These are phyloP conservation scores for Litsea cubeba DNA, from an alignment of 164 flowering plant species.

Conservation along the genomic window DNA sequence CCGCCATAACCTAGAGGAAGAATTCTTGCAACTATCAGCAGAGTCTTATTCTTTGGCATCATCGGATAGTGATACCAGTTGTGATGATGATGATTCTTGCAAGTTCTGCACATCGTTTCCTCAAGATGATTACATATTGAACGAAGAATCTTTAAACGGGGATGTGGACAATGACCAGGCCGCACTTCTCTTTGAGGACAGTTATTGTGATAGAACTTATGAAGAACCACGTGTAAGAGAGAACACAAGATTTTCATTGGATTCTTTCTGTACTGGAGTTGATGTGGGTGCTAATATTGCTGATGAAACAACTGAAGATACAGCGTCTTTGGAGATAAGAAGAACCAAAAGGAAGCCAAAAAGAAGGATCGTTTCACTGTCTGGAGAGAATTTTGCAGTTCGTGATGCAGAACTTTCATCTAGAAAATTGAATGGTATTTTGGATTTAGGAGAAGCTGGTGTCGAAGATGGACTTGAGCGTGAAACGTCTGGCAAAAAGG, in stretches of 20 bases:
- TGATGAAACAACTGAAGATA: conserved; percentile 20
- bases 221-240: conserved; percentile 15
- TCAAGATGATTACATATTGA: conserved; percentile 22
- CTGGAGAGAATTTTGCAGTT: conserved; percentile 22
- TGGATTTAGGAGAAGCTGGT: conserved; percentile 14
- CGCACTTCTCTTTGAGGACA: conserved; percentile 10
- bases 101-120: conserved; percentile 22
- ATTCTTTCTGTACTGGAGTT: conserved; percentile 10
- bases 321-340: conserved; percentile 29
- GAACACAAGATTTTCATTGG: conserved; percentile 17
- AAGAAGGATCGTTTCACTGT: conserved; percentile 45
- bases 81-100: conserved; percentile 46
- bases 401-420: conserved; percentile 13
- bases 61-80: conserved; percentile 77
- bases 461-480: conserved; percentile 16
- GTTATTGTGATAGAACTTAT: conserved; percentile 11
- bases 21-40: conserved; percentile 77
- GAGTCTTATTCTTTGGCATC: conserved; percentile 76
- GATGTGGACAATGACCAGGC: conserved; percentile 17
- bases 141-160: conserved; percentile 19
- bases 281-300: conserved; percentile 18
- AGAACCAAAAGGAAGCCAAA: conserved; percentile 36
- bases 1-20: conserved; percentile 82
- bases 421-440: conserved; percentile 26
- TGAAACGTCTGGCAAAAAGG: background rate